Base-by-base conservation (phyloP, 2,329 filamentous ascomycete species). In the Achaetomium macrosporum region DNA sequence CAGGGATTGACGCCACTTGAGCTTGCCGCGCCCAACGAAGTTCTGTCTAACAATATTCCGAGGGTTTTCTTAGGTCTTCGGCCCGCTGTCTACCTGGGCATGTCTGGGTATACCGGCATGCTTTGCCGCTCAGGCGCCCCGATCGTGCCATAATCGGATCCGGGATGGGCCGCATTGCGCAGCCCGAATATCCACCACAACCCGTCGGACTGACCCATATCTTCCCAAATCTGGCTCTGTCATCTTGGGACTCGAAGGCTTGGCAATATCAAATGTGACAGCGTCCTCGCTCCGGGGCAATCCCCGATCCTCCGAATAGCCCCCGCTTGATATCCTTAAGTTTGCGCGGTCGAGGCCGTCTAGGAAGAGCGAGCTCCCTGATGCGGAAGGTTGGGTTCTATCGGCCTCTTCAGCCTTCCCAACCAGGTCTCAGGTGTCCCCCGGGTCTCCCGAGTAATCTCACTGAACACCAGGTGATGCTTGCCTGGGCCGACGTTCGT, bases 131-230 rank as follows among this genome's bases (percentile, higher is more conserved):
- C 13, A 30, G 17, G 31, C 31, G 25, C 6, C 15, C 35, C 29
- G 19, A 15, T 43, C 40, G 35, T 48, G 35, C 37, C 43, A 30
- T 41, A 33, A 37, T 47, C 39, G 17, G 39, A 36, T 8, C 39
- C 47, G 50, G 54, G 37, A 53, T 41, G 42, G 31, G 43, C 47
- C 46, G 47, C 50, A 50, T 50, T 51, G 50, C 43, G 44, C 39
- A 25, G 40, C 47, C 42, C 30, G 47, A 35, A 13, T 30, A 35
- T 42, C 53, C 30, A 42, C 46, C 7, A 49, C 35, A n/a, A n/a
- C 33, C 15, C 30, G 15, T 12, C 40, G 15, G 37, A 13, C 36
- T 50, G 44, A 29, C 45, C 36, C 25, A 25, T 20, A 19, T 29
- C 13, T 19, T 36, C 16, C 54, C 54, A 8, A 43, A 50, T 47